Percentiles rank a stretch among this genome's conserved stretches.
Conservation (phyloP, 2,329 filamentous ascomycete species). For the Diaporthe capsici region DNA sequence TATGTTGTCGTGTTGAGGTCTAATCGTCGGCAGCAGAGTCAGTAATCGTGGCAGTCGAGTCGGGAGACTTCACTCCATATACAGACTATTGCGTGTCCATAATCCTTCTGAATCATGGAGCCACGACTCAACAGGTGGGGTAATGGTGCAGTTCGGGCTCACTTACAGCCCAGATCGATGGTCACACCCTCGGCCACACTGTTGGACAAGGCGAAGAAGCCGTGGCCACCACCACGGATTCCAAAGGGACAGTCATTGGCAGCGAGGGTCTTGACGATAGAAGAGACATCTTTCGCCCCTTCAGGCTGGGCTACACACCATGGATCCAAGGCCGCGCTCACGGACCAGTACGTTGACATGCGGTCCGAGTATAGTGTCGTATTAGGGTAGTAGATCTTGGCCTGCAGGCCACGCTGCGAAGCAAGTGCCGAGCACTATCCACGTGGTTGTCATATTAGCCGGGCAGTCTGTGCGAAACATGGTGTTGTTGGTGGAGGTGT, state of each 20-base stretch:
- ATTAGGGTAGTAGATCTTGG: constrained; percentile 50
- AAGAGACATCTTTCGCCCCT: constrained; percentile 52
- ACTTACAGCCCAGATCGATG: constrained; percentile 49
- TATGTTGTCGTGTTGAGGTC: constrained; percentile 49
- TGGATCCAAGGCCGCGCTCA: constrained; percentile 52
- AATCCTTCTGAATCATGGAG: neutral
- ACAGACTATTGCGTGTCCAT: no score
- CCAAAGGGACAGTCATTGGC: constrained; percentile 52
- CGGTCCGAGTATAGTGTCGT: constrained; percentile 49
- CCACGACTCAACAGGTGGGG: neutral
- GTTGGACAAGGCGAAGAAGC: constrained; percentile 50
- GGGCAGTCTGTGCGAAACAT: constrained; percentile 19
- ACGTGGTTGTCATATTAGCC: neutral
- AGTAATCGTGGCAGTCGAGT: neutral
- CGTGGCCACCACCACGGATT: constrained; percentile 55
- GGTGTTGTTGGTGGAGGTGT: neutral
- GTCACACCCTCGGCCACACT: constrained; percentile 52
- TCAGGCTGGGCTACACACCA: constrained; percentile 55
- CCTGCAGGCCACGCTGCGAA: constrained; percentile 45
- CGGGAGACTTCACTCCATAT: neutral
- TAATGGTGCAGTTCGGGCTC: neutral
- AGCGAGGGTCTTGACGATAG: constrained; percentile 51
- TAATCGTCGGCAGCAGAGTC: neutral
- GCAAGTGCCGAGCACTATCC: constrained; percentile 48
- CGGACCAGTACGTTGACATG: constrained; percentile 54